Evolutionary conservation across 2,329 filamentous ascomycete species (phyloP), one percentile per base, ranked within the genome.

Genomic region (Stagonosporopsis vannaccii): DNA sequence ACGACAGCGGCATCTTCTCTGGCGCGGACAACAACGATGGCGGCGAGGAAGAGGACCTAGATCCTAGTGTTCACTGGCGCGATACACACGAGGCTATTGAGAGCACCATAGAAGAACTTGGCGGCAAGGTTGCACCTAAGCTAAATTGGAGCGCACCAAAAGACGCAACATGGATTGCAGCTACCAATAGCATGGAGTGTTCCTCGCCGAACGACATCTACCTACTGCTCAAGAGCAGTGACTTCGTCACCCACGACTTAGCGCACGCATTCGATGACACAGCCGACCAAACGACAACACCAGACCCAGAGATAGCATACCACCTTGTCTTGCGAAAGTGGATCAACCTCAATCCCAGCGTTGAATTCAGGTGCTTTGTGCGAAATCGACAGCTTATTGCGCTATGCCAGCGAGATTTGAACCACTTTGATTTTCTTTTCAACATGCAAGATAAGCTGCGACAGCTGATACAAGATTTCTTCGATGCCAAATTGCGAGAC

Each of bases 101-200:
- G 73, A 81, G 85, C 22, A 90, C 85, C 37, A 97, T 99, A 60
- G 77, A 82, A 12, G 90, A 93, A 66, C 84, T 98, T 1, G 93
- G 91, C 15, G 94, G 94, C 56, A 87, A 88, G 58, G 93, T 97
- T 8, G 88, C 90, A 1, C 95, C 95, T 0, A 99, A 99, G 77
- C 81, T 99, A 42, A 98, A 98, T 79, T 99, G 95, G 95, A 97
- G 93, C 6, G 89, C 92, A 4, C 95, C 95, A 4, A 97, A 97
- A 75, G 95, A 99, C 73, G 95, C 95, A 8, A 91, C 90, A 20
- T 97, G 92, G 90, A 97, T 99, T 76, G 77, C 88, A 77, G 78
- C 85, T 74, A 94, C 83, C 77, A 99, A 99, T 76, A 96, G 91
- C 42, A 90, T 97, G 79, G 92, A 96, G 75, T 99, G 95, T 77